These are phyloP conservation scores for Dioscorea cayenensis DNA, from an alignment of 116 monocot species.

Conservation along the genomic window DNA sequence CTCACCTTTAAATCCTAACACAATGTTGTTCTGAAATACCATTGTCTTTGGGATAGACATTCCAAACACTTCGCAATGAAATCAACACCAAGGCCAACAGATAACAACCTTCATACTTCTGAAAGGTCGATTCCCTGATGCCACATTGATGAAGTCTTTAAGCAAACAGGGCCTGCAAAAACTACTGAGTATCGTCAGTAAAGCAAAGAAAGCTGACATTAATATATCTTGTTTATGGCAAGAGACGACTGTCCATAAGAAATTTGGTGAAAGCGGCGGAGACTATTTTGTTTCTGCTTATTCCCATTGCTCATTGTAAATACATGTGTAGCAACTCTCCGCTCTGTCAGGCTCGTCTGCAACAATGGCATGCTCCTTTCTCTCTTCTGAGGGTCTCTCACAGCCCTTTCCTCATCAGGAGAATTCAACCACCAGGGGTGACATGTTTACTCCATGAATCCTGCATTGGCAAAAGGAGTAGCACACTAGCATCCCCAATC, in stretches of 20 bases:
- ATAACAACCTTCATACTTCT: conserved; percentile 49
- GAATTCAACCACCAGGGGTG: conserved; percentile 57
- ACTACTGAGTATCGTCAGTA: conserved; percentile 36
- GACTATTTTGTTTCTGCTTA: conserved; percentile 13
- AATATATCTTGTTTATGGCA: conserved; percentile 41
- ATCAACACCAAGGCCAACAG: conserved; percentile 31
- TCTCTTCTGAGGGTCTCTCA: conserved; percentile 37
- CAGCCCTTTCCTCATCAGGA: conserved; percentile 56
- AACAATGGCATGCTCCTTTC: conserved; percentile 40
- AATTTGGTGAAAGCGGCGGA: conserved; percentile 10
- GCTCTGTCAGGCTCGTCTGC: conserved; percentile 24
- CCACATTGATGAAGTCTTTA: conserved; percentile 50
- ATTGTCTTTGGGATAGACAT: conserved; percentile 55
- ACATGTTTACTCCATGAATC: conserved; percentile 40
- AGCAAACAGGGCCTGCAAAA: conserved; percentile 41
- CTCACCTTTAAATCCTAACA: conserved; percentile 44
- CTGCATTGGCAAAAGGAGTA: conserved; percentile 31
- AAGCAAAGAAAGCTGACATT: conserved; percentile 43
- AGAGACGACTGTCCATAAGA: conserved; percentile 34
- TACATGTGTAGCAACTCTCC: conserved; percentile 20
- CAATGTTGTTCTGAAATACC: conserved; percentile 40
- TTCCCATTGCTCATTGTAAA: conserved; percentile 31
- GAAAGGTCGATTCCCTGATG: conserved; percentile 25
- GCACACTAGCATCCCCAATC: conserved; percentile 1
- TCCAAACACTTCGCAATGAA: conserved; percentile 39